phyloP scores from a whole-genome alignment of 1,139 yeast genomes.

The Taphrina confusa region DNA sequence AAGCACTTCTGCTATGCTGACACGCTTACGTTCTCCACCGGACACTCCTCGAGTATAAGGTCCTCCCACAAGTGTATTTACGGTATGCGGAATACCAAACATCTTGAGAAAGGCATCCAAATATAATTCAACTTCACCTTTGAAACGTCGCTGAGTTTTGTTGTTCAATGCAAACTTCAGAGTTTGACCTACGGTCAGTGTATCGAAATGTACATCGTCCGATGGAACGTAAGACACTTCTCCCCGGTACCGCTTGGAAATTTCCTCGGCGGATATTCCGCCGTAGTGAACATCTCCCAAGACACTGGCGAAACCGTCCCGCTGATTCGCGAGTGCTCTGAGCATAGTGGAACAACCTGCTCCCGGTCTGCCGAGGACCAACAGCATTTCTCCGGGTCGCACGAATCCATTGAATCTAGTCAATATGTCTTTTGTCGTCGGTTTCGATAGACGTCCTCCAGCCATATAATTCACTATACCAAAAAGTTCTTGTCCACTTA shows the following conservation, averaged over 20 bases:
- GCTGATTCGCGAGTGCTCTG: conserved; percentile 58
- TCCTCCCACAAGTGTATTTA: conserved; percentile 67
- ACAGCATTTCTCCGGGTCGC: conserved; percentile 56
- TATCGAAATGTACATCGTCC: conserved; percentile 67
- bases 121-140: conserved; percentile 63
- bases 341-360: conserved; percentile 53
- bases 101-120: conserved; percentile 71
- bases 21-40: conserved; percentile 84
- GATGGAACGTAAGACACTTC: conserved; percentile 42
- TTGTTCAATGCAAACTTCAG: conserved; percentile 63
- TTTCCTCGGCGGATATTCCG: conserved; percentile 24
- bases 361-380: conserved; percentile 53
- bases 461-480: conserved; percentile 35
- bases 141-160: conserved; percentile 65
- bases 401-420: conserved; percentile 51
- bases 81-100: conserved; percentile 67
- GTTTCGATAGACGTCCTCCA: conserved; percentile 1
- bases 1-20: conserved; percentile 65
- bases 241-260: conserved; percentile 31
- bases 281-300: conserved; percentile 36
- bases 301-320: conserved; percentile 57
- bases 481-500: conserved; percentile 24
- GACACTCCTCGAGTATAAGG: conserved; percentile 76
- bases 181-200: conserved; percentile 69
- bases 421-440: conserved; percentile 46